Percentiles rank a stretch among this genome's conserved stretches.
These are phyloP conservation scores for Basidiobolus meristosporus DNA, from an alignment of 371 early-diverging fungal species.

Conservation along the genomic window DNA sequence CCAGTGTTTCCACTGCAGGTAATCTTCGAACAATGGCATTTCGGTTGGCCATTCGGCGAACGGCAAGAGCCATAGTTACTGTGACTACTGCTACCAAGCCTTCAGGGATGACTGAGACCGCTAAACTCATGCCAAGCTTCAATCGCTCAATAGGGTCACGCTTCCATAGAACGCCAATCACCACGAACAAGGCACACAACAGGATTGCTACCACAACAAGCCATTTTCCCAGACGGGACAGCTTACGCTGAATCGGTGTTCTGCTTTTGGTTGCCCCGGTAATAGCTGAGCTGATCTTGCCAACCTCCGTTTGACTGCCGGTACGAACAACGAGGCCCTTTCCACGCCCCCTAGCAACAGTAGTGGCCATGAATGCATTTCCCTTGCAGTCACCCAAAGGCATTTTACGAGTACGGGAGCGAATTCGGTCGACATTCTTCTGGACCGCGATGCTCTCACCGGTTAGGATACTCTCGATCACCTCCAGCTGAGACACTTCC, in stretches of 20 bases:
- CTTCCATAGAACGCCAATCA: constrained; percentile 59
- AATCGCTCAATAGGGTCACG: constrained; percentile 13
- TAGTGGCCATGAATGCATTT: constrained; percentile 70
- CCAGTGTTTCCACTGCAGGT: constrained; percentile 84
- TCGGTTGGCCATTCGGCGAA: constrained; percentile 59
- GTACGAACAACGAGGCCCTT: constrained; percentile 47
- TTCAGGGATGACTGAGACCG: constrained; percentile 79
- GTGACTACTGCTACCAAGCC: constrained; percentile 75
- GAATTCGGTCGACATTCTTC: constrained; percentile 31
- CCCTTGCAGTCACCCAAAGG: constrained; percentile 71
- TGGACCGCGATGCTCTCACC: constrained; percentile 53
- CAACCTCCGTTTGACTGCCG: constrained; percentile 82
- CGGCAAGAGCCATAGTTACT: constrained; percentile 79
- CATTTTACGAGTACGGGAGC: constrained; percentile 29
- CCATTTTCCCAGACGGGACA: constrained; percentile 32
- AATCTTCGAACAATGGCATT: constrained; percentile 75
- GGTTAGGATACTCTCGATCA: constrained; percentile 67
- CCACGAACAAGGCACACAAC: constrained; percentile 64
- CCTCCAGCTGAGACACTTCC: constrained; percentile 60
- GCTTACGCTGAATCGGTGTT: constrained; percentile 55
- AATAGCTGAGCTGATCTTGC: constrained; percentile 72
- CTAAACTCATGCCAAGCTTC: constrained; percentile 37
- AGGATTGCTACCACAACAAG: constrained; percentile 30
- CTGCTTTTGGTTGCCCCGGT: constrained; percentile 35
- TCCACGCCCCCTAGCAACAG: constrained; percentile 39